phyloP scores from a whole-genome alignment of 345 rosid species.

The Pistacia vera region DNA sequence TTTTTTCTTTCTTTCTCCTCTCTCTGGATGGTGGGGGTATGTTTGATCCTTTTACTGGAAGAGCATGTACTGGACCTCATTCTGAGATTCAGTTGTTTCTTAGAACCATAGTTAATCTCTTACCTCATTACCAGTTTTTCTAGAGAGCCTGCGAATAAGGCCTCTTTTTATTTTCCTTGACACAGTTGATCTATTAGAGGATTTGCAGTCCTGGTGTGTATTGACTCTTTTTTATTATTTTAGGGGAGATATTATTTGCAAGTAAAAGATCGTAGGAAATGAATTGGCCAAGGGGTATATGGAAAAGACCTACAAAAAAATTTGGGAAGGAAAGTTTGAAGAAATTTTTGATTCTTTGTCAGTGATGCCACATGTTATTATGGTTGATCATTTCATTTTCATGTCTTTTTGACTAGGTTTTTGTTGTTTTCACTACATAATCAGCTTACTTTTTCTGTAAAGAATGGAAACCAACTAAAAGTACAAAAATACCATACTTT shows the following conservation, averaged over 20 bases:
- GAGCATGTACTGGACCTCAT: neutral
- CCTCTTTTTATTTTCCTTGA: neutral
- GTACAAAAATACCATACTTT: neutral
- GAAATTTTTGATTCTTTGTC: neutral
- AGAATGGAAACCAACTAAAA: neutral
- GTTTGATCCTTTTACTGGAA: neutral
- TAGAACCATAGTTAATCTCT: neutral
- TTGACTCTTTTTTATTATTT: constrained; percentile 1
- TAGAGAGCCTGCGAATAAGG: neutral
- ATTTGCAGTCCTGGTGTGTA: neutral
- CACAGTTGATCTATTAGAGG: neutral
- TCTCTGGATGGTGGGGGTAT: neutral
- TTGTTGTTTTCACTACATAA: neutral
- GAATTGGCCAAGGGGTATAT: neutral
- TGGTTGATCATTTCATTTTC: neutral
- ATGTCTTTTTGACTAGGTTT: neutral
- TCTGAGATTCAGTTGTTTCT: neutral
- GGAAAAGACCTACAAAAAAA: neutral
- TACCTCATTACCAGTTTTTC: neutral
- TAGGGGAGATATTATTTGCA: neutral
- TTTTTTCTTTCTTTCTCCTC: neutral
- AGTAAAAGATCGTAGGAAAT: neutral
- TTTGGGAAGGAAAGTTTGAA: neutral
- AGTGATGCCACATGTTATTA: neutral
- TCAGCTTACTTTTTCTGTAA: neutral